Conservation (phyloP, 2,329 filamentous ascomycete genomes). For the Claviceps spartinae region DNA sequence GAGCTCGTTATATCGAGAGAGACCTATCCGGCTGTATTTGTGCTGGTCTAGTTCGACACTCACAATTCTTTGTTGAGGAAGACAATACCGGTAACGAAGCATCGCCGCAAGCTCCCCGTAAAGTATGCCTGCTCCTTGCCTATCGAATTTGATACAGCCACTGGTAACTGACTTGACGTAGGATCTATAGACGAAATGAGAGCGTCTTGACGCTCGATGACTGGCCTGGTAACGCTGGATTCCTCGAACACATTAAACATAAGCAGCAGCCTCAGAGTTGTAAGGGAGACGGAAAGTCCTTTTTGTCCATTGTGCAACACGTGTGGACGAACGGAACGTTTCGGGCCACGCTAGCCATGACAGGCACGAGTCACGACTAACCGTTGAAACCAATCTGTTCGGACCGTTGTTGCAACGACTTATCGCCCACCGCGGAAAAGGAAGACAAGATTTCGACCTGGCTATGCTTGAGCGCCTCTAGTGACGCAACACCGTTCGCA, state of each 20-base stretch:
- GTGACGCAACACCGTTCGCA: neutral
- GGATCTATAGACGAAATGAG: neutral
- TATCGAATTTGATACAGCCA: constrained; percentile 11
- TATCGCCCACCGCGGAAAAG: neutral
- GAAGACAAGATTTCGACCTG: neutral
- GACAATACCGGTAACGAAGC: constrained; percentile 1
- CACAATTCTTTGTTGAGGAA: constrained; percentile 17
- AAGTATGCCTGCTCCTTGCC: constrained; percentile 20
- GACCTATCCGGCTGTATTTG: constrained; percentile 4
- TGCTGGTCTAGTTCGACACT: no score
- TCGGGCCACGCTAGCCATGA: neutral
- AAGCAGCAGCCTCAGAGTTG: neutral
- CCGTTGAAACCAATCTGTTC: neutral
- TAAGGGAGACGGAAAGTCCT: neutral
- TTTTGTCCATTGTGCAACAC: neutral
- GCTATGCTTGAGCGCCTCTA: neutral
- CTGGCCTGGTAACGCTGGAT: neutral
- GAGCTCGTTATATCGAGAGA: constrained; percentile 1
- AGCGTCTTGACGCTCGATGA: no score
- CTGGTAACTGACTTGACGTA: constrained; percentile 20
- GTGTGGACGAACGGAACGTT: neutral
- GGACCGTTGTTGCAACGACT: neutral
- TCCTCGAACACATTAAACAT: neutral
- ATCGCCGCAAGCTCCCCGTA: constrained; percentile 16
- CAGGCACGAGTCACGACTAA: neutral